A percentile compares a stretch with the other conserved stretches of the same genome.
Evolutionary conservation across 805 yeast species (phyloP).

Genomic region (Candida saitoana): DNA sequence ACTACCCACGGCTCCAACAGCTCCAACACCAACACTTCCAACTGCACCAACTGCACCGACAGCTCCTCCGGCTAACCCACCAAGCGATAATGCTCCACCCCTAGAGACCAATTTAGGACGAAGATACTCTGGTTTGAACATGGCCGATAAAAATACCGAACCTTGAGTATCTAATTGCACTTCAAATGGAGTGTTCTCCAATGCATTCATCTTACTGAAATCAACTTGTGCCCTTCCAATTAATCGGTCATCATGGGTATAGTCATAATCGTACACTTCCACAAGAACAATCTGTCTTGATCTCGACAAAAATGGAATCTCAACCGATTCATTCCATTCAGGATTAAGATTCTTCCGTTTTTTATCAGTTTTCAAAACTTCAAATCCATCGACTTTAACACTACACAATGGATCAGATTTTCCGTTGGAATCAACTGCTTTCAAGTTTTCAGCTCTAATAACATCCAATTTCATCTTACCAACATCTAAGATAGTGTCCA

Average conservation of each 20-base stretch:
- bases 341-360: conserved; percentile 69
- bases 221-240: conserved; percentile 54
- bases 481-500: conserved; percentile 65
- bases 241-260: conserved; percentile 63
- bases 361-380: conserved; percentile 54
- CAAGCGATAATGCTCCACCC: conserved; percentile 32
- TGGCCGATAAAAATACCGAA: conserved; percentile 46
- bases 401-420: conserved; percentile 69
- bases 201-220: conserved; percentile 45
- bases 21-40: conserved; percentile 28
- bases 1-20: conserved; percentile 30
- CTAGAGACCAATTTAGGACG: conserved; percentile 52
- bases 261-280: conserved; percentile 72
- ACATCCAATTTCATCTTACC: conserved; percentile 59
- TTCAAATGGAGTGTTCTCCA: conserved; percentile 41
- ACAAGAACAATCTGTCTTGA: conserved; percentile 47
- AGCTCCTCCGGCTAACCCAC: conserved; percentile 36
- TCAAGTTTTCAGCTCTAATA: conserved; percentile 50
- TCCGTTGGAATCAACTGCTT: conserved; percentile 66
- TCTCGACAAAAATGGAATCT: conserved; percentile 61
- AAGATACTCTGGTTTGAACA: conserved; percentile 61
- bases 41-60: conserved; percentile 46
- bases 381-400: conserved; percentile 50
- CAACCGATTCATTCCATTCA: conserved; percentile 66
- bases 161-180: conserved; percentile 65